Base-by-base conservation (phyloP, 2,329 filamentous ascomycete genomes). In the Chrysoporthe deuterocubensis region DNA sequence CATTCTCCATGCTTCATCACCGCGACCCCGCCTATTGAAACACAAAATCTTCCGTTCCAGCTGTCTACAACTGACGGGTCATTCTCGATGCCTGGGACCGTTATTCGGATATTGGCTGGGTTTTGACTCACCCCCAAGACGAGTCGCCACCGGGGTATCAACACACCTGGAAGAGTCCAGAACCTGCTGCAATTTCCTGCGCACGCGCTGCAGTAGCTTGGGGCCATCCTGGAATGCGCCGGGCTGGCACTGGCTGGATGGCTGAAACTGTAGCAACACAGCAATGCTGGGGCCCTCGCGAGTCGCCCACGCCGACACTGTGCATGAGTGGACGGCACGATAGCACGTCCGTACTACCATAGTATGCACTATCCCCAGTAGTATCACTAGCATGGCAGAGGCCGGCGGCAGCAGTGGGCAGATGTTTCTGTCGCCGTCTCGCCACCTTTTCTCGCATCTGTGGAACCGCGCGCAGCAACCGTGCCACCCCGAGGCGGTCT, bases 11-110 rank as follows among this genome's bases (percentile, higher is more conserved):
- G 40, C 40, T 9, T 60, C 18, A 2, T 26, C 37, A 43, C 37
- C 16, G n/a, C 43, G 32, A 58, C 63, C 42, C 56, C 43, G 63
- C 63, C 59, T 34, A 14, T 61, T 61, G 59, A 61, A 61, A 61
- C 59, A 61, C 42, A 61, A 13, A n/a, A 8, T 26, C 43, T 34
- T 48, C 4, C 57, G 57, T 60, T 60, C 57, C 57, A 60, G 57
- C n/a, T 26, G 37, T 43, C 34, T 40, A 21, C 14, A 21, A 21
- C 21, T 16, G 37, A 60, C 40, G 14, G 42, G 16, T 32, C 48
- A 26, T 54, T 13, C 14, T 26, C 32, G 50, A 34, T 57, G 34
- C 54, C 54, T 4, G 44, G 40, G 34, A n/a, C 16, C 54, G 18
- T 40, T 26, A 40, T 40, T 40, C 16, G 50, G 21, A 32, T 26